A percentile compares a stretch with the other conserved stretches of the same genome.
Conservation (phyloP, 1,139 yeast species). For the Kodamaea ohmeri region DNA sequence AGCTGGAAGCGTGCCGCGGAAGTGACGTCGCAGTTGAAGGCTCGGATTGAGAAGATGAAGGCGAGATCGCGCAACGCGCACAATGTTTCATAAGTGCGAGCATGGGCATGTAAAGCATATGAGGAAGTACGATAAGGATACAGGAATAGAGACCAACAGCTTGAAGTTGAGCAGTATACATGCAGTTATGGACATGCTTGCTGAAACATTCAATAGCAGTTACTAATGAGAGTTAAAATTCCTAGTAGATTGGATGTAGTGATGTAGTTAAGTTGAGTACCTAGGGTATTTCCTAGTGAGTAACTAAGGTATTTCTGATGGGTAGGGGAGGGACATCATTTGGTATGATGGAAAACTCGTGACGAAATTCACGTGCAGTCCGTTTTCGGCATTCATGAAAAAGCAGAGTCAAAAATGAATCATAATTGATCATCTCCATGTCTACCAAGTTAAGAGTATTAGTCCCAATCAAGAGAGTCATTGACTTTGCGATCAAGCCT, state of each 20-base stretch:
- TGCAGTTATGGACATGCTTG: no score
- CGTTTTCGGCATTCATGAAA: conserved; percentile 6
- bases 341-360: no score
- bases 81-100: not conserved
- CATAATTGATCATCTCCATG: conserved; percentile 22
- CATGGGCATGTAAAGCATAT: not conserved
- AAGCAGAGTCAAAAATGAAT: conserved; percentile 8
- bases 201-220: no score
- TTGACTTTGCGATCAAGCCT: conserved; percentile 92
- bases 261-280: no score
- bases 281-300: no score
- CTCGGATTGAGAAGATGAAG: conserved; percentile 87
- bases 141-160: no score
- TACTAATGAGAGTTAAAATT: no score
- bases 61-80: conserved; percentile 42
- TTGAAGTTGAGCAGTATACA: no score
- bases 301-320: no score
- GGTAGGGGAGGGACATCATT: no score
- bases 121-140: not conserved
- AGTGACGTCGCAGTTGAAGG: conserved; percentile 80
- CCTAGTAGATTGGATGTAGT: no score
- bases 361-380: conserved; percentile 7
- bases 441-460: conserved; percentile 65
- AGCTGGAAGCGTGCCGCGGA: conserved; percentile 90
- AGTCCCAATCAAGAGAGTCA: conserved; percentile 93